Conservation (phyloP, 345 rosid genomes). For the Citrus reticulata region DNA sequence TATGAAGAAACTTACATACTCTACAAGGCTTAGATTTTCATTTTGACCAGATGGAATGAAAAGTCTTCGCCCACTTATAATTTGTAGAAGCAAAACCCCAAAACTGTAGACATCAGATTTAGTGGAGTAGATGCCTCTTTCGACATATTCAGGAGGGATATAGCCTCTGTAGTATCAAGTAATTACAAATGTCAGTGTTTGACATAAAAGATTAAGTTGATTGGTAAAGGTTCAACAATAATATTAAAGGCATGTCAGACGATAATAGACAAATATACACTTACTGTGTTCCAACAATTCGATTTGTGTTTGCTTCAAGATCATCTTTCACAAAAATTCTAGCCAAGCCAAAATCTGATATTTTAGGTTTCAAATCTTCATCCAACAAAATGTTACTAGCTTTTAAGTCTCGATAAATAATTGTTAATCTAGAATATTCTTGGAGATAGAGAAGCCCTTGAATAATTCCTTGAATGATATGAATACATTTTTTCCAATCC, state of each 20-base stretch:
- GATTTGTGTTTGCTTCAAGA: slow-evolving; percentile 23
- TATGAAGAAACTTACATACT: no score
- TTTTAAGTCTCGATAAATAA: slow-evolving; percentile 19
- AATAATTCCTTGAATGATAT: no score
- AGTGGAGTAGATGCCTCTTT: background rate
- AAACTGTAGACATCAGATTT: background rate
- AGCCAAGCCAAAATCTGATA: slow-evolving; percentile 54
- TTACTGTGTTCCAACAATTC: slow-evolving; percentile 46
- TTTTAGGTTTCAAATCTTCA: slow-evolving; percentile 34
- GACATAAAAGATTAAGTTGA: no score
- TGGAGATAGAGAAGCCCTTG: no score
- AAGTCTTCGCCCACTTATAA: no score
- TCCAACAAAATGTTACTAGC: slow-evolving; percentile 19
- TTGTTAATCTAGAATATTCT: slow-evolving; percentile 15
- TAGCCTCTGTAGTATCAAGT: background rate
- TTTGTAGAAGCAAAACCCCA: no score
- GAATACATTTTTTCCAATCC: no score
- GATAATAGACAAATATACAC: background rate
- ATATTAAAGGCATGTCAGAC: no score
- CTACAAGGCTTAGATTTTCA: no score
- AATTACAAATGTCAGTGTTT: no score
- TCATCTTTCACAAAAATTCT: slow-evolving; percentile 30
- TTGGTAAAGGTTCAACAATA: no score
- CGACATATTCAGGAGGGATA: background rate
- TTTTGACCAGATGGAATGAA: no score